phyloP scores from a whole-genome alignment of 1,284 basidiomycete species.

The Apiotrichum veenhuisii region DNA sequence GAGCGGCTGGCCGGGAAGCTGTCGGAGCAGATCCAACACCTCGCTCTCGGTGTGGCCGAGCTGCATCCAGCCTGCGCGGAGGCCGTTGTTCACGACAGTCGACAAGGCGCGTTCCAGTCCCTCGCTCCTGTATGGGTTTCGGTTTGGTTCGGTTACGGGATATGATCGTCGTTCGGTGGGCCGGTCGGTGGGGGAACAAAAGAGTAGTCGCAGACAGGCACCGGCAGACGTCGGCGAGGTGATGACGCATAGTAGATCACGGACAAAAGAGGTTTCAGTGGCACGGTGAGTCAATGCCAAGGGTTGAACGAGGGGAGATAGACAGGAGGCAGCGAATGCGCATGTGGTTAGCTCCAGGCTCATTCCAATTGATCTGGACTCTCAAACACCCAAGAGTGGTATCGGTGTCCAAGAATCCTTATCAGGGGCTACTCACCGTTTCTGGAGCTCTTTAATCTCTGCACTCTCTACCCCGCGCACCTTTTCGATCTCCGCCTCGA shows the following conservation, averaged over 20 bases:
- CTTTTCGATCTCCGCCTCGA: conserved; percentile 53
- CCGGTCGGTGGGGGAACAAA: neutral
- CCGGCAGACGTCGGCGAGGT: too few species aligned
- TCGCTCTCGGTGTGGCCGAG: conserved; percentile 35
- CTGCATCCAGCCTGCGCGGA: conserved; percentile 60
- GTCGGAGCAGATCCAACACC: conserved; percentile 20
- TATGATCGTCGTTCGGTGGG: too few species aligned
- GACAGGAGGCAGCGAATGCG: too few species aligned
- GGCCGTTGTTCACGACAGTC: conserved; percentile 67
- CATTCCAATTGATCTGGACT: neutral
- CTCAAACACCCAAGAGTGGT: neutral
- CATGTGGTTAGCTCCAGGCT: too few species aligned
- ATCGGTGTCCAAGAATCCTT: neutral
- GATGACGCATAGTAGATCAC: too few species aligned
- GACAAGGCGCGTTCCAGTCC: conserved; percentile 63
- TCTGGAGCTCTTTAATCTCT: conserved; percentile 25
- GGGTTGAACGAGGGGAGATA: too few species aligned
- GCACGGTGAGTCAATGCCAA: too few species aligned
- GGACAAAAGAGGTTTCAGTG: too few species aligned
- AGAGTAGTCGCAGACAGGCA: neutral
- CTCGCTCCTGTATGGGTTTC: conserved; percentile 31
- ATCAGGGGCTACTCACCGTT: conserved; percentile 24
- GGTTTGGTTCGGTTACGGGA: too few species aligned
- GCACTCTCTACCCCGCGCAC: conserved; percentile 21
- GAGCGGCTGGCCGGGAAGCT: conserved; percentile 17